These are phyloP conservation scores for Larix kaempferi DNA, from an alignment of 75 land plant genomes.

Conservation along the genomic window DNA sequence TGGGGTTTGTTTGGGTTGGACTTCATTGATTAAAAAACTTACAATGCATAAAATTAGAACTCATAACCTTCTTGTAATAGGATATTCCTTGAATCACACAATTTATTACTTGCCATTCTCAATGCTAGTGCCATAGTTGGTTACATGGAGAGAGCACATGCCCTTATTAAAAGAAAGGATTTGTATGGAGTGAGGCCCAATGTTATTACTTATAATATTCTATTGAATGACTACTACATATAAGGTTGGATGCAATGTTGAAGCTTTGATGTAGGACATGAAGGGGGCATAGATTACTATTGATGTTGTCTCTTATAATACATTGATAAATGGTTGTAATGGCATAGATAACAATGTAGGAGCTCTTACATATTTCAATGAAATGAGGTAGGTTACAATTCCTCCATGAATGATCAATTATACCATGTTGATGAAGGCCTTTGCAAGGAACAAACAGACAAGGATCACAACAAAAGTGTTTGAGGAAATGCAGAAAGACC, in stretches of 20 bases:
- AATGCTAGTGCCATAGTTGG: constrained; percentile 88
- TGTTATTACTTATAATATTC: constrained; percentile 76
- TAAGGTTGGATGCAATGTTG: constrained; percentile 57
- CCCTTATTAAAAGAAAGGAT: constrained; percentile 46
- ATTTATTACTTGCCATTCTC: constrained; percentile 39
- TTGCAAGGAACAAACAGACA: constrained; percentile 73
- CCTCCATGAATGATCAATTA: constrained; percentile 82
- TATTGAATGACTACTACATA: constrained; percentile 79
- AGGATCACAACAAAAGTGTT: constrained; percentile 74
- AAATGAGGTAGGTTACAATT: constrained; percentile 79
- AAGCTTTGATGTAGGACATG: constrained; percentile 69
- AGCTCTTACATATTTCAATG: constrained; percentile 68
- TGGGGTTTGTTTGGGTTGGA: too few species aligned
- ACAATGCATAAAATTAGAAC: too few species aligned
- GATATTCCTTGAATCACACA: too few species aligned
- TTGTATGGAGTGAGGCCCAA: constrained; percentile 57
- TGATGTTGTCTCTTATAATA: constrained; percentile 89
- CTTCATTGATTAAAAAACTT: too few species aligned
- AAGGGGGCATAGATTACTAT: constrained; percentile 45
- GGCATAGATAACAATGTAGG: constrained; percentile 67
- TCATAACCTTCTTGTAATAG: too few species aligned
- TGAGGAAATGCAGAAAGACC: constrained; percentile 75
- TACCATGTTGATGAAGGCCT: constrained; percentile 96
- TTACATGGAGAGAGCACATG: constrained; percentile 32
- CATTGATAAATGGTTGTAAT: constrained; percentile 81